Conservation (phyloP, 257 asterid species). For the Nicotiana sylvestris region DNA sequence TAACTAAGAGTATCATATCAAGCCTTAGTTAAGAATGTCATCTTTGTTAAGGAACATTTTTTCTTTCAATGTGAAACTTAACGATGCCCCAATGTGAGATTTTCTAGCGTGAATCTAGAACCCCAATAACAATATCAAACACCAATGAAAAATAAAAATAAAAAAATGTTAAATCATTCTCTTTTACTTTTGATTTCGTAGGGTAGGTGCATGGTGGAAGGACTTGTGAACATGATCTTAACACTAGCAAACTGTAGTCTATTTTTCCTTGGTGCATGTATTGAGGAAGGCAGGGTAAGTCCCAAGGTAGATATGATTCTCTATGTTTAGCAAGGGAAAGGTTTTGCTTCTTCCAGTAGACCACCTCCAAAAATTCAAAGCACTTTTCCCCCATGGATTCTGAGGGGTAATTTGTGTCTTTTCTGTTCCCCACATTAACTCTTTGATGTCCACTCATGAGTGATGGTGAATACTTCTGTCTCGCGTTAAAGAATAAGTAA, state of each 20-base stretch:
- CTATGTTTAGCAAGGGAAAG: constrained; percentile 11
- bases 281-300: constrained; percentile 14
- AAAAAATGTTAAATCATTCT: too few species aligned
- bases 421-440: background rate
- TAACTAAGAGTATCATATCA: too few species aligned
- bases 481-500: background rate
- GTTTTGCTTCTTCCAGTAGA: constrained; percentile 23
- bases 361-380: constrained; percentile 5
- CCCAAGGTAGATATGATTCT: constrained; percentile 29
- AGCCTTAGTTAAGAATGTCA: too few species aligned
- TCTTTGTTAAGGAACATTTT: too few species aligned
- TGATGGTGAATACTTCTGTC: background rate
- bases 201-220: too few species aligned
- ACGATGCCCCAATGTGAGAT: too few species aligned
- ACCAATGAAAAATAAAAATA: too few species aligned
- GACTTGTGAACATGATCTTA: background rate
- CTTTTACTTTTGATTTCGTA: too few species aligned
- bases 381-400: constrained; percentile 11
- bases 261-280: background rate
- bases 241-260: background rate
- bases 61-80: too few species aligned
- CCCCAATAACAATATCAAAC: too few species aligned
- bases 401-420: constrained; percentile 15
- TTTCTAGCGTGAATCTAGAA: too few species aligned
- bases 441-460: background rate